Conservation (phyloP, 257 asterid genomes). For the Salvia hispanica region DNA sequence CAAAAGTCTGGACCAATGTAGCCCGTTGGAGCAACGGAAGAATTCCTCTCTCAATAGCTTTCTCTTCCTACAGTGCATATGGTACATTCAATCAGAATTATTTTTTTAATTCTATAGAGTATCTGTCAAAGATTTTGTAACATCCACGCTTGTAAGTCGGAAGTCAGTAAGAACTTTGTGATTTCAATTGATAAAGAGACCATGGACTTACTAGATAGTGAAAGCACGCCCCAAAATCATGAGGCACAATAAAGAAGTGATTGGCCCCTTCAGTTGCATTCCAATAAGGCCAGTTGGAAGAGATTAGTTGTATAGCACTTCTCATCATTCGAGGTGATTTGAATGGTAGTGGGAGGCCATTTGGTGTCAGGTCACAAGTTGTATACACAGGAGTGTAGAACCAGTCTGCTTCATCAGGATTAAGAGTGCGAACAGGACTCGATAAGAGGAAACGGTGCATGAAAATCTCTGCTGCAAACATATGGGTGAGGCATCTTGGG, state of each 20-base stretch:
- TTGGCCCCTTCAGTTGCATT: conserved; percentile 92
- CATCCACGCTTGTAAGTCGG: neutral
- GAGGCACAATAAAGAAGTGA: conserved; percentile 88
- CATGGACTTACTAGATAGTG: conserved; percentile 66
- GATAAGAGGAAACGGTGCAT: conserved; percentile 83
- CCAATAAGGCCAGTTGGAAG: conserved; percentile 95
- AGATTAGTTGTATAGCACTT: conserved; percentile 82
- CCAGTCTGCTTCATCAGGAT: conserved; percentile 97
- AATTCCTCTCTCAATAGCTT: conserved; percentile 89
- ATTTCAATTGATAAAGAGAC: neutral
- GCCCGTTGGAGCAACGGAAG: conserved; percentile 77
- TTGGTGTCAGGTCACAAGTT: conserved; percentile 85
- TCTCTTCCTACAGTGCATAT: conserved; percentile 67
- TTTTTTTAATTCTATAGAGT: neutral
- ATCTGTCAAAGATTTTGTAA: neutral
- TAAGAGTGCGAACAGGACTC: conserved; percentile 83
- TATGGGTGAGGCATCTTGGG: conserved; percentile 85
- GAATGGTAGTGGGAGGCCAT: conserved; percentile 85
- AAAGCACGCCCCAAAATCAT: conserved; percentile 91
- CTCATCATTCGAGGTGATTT: conserved; percentile 97
- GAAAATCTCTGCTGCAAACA: conserved; percentile 94
- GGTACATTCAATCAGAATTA: neutral
- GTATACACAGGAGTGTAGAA: conserved; percentile 83
- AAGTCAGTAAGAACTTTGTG: neutral
- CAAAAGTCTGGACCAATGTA: conserved; percentile 93